phyloP scores from a whole-genome alignment of 352 stramenopile species.

The Globisporangium barbulae region DNA sequence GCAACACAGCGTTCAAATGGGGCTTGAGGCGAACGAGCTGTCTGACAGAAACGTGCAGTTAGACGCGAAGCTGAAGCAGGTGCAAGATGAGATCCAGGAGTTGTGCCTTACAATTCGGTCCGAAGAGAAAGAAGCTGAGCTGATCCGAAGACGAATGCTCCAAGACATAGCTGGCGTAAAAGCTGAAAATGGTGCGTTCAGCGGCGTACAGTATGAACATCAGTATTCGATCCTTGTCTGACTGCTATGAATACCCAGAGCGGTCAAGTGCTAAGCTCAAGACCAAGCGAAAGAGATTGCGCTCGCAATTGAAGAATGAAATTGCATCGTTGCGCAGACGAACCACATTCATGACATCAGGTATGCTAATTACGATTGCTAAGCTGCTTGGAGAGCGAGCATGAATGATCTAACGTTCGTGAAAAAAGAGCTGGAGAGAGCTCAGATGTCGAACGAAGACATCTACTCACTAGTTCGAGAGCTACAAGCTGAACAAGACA shows the following conservation, averaged over 20 bases:
- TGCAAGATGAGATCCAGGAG: constrained; percentile 24
- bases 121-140: constrained; percentile 36
- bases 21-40: constrained; percentile 28
- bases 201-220: not conserved
- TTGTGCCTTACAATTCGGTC: constrained; percentile 26
- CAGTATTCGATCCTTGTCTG: not conserved
- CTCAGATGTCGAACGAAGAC: constrained; percentile 52
- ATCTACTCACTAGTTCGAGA: constrained; percentile 28
- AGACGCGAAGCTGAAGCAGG: constrained; percentile 23
- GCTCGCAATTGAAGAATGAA: constrained; percentile 42
- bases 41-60: constrained; percentile 25
- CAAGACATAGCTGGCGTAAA: constrained; percentile 29
- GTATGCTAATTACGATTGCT: constrained; percentile 12
- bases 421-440: constrained; percentile 35
- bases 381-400: not conserved
- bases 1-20: constrained; percentile 37
- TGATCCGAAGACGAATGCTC: constrained; percentile 27
- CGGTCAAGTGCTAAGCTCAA: constrained; percentile 39
- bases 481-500: constrained; percentile 24
- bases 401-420: constrained; percentile 3
- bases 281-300: constrained; percentile 40
- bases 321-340: constrained; percentile 37
- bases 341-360: constrained; percentile 33
- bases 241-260: constrained; percentile 16
- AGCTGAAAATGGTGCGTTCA: constrained; percentile 34